Percentiles rank a stretch among this genome's conserved stretches.
These are phyloP conservation scores for Triangularia verruculosa DNA, from an alignment of 2,329 filamentous ascomycete species.

Conservation along the genomic window DNA sequence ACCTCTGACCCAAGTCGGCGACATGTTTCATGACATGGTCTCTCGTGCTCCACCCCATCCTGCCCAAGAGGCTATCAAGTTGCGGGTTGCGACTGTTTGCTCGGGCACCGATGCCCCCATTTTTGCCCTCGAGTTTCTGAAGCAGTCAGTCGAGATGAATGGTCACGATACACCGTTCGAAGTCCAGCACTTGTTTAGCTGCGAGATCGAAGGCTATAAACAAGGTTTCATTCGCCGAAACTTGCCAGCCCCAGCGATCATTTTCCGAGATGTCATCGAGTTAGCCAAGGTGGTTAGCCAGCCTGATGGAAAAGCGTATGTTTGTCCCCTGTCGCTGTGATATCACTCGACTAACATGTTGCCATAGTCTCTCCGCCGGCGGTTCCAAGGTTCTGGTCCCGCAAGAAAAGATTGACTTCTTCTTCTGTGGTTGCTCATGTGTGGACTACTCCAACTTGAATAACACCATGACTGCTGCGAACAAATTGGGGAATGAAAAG, in stretches of 20 bases:
- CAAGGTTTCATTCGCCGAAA: conserved; percentile 64
- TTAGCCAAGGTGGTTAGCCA: conserved; percentile 39
- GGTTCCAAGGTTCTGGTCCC: conserved; percentile 59
- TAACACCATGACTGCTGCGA: conserved; percentile 18
- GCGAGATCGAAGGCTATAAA: conserved; percentile 62
- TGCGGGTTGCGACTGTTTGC: conserved; percentile 65
- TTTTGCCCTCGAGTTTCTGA: conserved; percentile 59
- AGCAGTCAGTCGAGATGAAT: conserved; percentile 37
- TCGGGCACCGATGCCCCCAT: conserved; percentile 76
- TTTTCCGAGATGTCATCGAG: conserved; percentile 61
- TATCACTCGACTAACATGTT: not conserved
- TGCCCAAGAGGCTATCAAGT: conserved; percentile 2
- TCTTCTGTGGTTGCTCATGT: conserved; percentile 72
- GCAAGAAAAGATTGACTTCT: conserved; percentile 52
- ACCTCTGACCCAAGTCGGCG: conserved; percentile 29
- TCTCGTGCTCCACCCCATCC: conserved; percentile 1
- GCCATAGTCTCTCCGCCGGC: conserved; percentile 64
- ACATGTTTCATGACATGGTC: conserved; percentile 34
- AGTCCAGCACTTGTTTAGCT: conserved; percentile 57
- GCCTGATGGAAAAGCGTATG: conserved; percentile 14
- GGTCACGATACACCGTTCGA: conserved; percentile 37
- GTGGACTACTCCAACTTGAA: conserved; percentile 72
- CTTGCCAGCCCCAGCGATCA: conserved; percentile 41
- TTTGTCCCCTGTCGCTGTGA: not conserved
- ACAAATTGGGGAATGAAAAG: not conserved